Percentiles rank a stretch among this genome's conserved stretches.
These are phyloP conservation scores for Lactarius akahatsu DNA, from an alignment of 768 basidiomycete genomes.

Conservation along the genomic window DNA sequence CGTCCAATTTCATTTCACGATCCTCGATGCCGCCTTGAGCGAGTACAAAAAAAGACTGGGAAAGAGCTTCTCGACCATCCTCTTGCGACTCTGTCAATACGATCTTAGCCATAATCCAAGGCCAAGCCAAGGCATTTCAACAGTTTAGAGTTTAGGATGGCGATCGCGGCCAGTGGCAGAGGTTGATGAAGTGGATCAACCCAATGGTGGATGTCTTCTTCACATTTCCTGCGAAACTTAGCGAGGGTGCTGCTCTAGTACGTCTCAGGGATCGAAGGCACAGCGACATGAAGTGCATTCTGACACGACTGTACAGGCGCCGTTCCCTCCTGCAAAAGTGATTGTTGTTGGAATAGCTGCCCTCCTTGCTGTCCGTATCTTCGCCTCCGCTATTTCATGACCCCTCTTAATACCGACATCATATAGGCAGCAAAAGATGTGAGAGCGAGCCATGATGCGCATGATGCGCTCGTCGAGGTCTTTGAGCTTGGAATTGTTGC, in stretches of 20 bases:
- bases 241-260: background rate
- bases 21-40: constrained; percentile 6
- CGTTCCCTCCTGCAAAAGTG: background rate
- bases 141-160: background rate
- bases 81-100: constrained; percentile 6
- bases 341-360: constrained; percentile 7
- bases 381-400: background rate
- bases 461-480: background rate
- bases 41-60: constrained; percentile 6
- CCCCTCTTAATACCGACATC: background rate
- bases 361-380: constrained; percentile 2
- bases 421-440: background rate
- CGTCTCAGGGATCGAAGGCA: background rate
- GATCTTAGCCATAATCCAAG: background rate
- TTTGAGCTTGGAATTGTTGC: no score
- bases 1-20: constrained; percentile 4
- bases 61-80: constrained; percentile 4
- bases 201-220: no score
- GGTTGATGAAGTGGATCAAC: no score
- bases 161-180: background rate
- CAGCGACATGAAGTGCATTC: no score
- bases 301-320: background rate
- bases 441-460: background rate
- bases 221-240: no score
- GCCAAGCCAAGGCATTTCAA: background rate